phyloP scores from a whole-genome alignment of 495 filamentous ascomycete genomes.

The Chaetomium tenue region DNA sequence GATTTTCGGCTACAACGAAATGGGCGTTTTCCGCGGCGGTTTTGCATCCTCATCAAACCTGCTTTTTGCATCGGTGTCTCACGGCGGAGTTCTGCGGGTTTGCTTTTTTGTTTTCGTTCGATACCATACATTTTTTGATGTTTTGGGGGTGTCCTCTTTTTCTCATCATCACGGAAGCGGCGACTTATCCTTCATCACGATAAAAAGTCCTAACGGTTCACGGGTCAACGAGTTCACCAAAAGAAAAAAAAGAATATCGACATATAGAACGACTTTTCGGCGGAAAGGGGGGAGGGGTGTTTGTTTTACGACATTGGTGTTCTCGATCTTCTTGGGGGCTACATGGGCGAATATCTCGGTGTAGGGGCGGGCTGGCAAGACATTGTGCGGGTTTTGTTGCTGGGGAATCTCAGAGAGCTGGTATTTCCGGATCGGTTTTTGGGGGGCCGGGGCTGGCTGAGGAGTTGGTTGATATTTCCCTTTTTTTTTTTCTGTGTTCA shows the following conservation, averaged over 20 bases:
- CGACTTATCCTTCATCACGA: slow-evolving; percentile 36
- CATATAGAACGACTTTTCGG: slow-evolving; percentile 39
- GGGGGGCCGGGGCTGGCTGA: slow-evolving; percentile 15
- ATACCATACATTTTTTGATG: slow-evolving; percentile 37
- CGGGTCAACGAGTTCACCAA: slow-evolving; percentile 41
- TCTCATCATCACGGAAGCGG: slow-evolving; percentile 37
- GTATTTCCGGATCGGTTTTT: slow-evolving; percentile 23
- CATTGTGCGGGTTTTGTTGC: slow-evolving; percentile 33
- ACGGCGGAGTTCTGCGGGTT: slow-evolving; percentile 37
- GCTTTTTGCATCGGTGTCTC: slow-evolving; percentile 39
- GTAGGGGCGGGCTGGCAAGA: slow-evolving; percentile 29
- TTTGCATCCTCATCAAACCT: slow-evolving; percentile 36
- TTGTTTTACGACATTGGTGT: slow-evolving; percentile 32
- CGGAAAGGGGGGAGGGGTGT: slow-evolving; percentile 20
- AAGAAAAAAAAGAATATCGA: slow-evolving; percentile 36
- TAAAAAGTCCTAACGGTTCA: slow-evolving; percentile 41
- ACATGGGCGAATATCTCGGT: slow-evolving; percentile 32
- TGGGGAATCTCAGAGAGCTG: slow-evolving; percentile 24
- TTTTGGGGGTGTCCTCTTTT: slow-evolving; percentile 28
- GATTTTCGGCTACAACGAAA: slow-evolving; percentile 25
- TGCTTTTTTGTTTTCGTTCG: slow-evolving; percentile 30
- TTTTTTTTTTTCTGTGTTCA: slow-evolving; percentile 16
- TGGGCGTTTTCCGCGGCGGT: slow-evolving; percentile 38
- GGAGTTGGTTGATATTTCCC: slow-evolving; percentile 36
- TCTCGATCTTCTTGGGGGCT: slow-evolving; percentile 31